Conservation (phyloP, 495 filamentous ascomycete species). For the Penicillium samsonianum region DNA sequence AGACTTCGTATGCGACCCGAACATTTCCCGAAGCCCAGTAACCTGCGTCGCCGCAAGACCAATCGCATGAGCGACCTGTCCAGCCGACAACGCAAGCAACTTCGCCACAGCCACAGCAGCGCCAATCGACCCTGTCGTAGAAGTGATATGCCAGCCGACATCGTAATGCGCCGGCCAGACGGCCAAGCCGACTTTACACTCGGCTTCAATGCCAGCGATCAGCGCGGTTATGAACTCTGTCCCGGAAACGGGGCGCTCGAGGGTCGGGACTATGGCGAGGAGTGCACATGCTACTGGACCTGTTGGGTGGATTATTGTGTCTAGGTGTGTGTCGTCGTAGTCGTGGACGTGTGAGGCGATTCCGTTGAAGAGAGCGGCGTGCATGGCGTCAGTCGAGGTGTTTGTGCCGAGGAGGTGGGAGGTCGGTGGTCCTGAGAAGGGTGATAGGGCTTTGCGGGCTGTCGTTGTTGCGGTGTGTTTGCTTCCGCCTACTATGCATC, state of each 20-base stretch:
- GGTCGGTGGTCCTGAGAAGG: constrained; percentile 48
- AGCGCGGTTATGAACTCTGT: constrained; percentile 51
- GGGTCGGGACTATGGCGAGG: constrained; percentile 43
- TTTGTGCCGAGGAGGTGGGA: constrained; percentile 45
- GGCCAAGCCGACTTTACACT: constrained; percentile 50
- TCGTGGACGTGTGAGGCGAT: constrained; percentile 58
- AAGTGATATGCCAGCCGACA: constrained; percentile 56
- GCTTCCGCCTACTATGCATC: constrained; percentile 52
- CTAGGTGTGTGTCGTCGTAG: constrained; percentile 59
- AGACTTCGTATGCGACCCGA: constrained; percentile 56
- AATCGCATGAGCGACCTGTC: constrained; percentile 51
- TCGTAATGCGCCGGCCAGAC: constrained; percentile 58
- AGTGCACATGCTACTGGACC: constrained; percentile 53
- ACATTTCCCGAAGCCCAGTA: constrained; percentile 53
- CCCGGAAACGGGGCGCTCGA: constrained; percentile 40
- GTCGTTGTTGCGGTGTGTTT: constrained; percentile 50
- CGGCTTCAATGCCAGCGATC: constrained; percentile 53
- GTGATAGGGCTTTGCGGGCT: constrained; percentile 39
- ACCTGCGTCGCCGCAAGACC: constrained; percentile 55
- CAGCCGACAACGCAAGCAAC: constrained; percentile 37
- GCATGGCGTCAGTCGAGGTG: constrained; percentile 45
- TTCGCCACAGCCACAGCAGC: constrained; percentile 53
- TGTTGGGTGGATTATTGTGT: constrained; percentile 57
- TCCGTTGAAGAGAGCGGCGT: constrained; percentile 56
- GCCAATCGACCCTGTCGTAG: constrained; percentile 52